These are phyloP conservation scores for Meredithiella fracta DNA, from an alignment of 2,329 filamentous ascomycete genomes.

Conservation along the genomic window DNA sequence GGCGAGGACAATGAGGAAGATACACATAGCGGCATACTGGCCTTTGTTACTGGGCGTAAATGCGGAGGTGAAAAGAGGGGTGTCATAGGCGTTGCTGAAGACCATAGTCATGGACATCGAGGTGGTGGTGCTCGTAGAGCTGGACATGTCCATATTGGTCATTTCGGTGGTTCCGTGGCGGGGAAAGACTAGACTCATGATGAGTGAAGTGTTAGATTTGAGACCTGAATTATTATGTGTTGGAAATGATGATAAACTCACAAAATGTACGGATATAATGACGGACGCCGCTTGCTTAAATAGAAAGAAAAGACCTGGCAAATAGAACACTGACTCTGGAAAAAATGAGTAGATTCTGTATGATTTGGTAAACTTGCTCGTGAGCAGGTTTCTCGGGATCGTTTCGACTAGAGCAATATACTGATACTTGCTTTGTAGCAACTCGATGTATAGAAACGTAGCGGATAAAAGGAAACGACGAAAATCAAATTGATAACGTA, in stretches of 20 bases:
- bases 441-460: not conserved
- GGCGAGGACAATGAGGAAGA: constrained; percentile 71
- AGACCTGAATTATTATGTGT: not conserved
- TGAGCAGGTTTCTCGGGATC: not conserved
- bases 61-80: constrained; percentile 38
- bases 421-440: constrained; percentile 11
- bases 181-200: constrained; percentile 6
- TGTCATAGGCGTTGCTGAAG: constrained; percentile 42
- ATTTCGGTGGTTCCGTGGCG: constrained; percentile 7
- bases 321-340: not conserved
- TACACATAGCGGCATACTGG: constrained; percentile 73
- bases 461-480: not conserved
- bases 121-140: not conserved
- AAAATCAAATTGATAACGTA: not conserved
- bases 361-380: not conserved
- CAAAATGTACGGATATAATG: not conserved
- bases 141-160: constrained; percentile 11
- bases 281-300: too few species aligned
- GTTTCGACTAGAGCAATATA: constrained; percentile 6
- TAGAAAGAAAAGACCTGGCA: not conserved
- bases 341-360: too few species aligned
- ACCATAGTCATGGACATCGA: constrained; percentile 28
- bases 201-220: not conserved
- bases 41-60: constrained; percentile 61
- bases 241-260: not conserved